Conservation (phyloP, 1,284 basidiomycete genomes). For the Rhodotorula mucilaginosa region DNA sequence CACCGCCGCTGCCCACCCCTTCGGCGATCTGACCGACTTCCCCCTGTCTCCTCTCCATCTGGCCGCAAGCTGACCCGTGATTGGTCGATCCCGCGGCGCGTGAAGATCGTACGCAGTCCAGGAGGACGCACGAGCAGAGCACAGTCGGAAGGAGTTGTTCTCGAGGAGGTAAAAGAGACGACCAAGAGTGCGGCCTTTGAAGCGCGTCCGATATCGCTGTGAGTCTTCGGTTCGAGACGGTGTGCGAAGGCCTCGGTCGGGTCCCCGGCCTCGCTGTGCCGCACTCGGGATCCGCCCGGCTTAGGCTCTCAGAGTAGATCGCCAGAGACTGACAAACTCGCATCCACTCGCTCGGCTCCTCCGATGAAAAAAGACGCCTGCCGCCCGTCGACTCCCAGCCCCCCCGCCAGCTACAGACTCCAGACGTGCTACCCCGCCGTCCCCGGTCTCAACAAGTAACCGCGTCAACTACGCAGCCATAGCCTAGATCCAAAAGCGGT, state of each 20-base stretch:
- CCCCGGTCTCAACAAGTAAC: neutral
- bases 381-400: neutral
- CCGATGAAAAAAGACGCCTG: neutral
- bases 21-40: no score
- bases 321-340: neutral
- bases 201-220: slow-evolving; percentile 14
- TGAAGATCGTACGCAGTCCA: no score
- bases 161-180: neutral
- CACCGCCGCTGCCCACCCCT: no score
- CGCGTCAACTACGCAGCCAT: no score
- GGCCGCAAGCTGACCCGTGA: no score
- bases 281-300: neutral
- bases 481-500: no score
- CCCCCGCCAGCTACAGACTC: neutral
- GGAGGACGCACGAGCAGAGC: no score
- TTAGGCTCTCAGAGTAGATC: neutral
- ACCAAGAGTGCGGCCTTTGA: neutral
- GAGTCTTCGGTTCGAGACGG: neutral
- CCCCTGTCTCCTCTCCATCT: no score
- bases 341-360: neutral
- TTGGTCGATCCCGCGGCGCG: no score
- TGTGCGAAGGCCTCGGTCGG: no score
- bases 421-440: neutral
- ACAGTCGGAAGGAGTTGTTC: no score
- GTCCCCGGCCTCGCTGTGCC: neutral